Evolutionary conservation across 106 monocot genomes (phyloP), one percentile per base, ranked within the genome.

Genomic region (Allium fistulosum): DNA sequence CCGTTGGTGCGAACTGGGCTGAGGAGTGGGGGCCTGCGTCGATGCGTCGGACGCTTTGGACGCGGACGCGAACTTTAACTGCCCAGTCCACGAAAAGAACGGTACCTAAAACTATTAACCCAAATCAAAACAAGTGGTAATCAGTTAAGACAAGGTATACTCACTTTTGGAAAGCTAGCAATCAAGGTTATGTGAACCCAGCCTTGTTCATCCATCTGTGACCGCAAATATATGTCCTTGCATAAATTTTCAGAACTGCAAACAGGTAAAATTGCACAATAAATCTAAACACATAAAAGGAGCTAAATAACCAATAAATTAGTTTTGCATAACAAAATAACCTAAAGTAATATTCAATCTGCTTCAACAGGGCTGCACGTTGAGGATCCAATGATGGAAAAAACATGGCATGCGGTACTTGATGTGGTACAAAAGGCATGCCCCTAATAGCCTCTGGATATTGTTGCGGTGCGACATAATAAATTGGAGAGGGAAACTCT

Each of bases 281-380:
- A 7, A 65, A 65, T 22, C 51, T 18, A 48, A 50, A 49, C 1
- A n/a, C 8, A 65, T 11, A 28, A 9, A 47, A 6, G 9, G 17
- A 49, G 49, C 16, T 7, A 67, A 67, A 53, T 13, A 67, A 27
- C 11, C 9, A 27, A 13, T 6, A 46, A 55, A 15, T 9, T 13
- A 67, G 10, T 37, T 4, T 45, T 46, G 17, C 48, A 13, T 27
- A 46, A 22, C 13, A 66, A 47, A 69, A 46, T 53, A 57, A 93
- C 97, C 97, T 99, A 79, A 99, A 99, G 66, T 99, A 99, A 70
- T 87, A 99, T 48, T 99, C 90, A 72, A 99, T 93, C 74, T 99
- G 97, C 46, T 87, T 92, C 50, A 88, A 53, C 59, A 99, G 45
- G 27, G 52, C 17, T 65, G 76, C 71, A 47, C 71, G 67, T 59